Percentiles rank a stretch among this genome's conserved stretches.
Conservation (phyloP, 148 eudicot genomes). For the Silene uniflora region DNA sequence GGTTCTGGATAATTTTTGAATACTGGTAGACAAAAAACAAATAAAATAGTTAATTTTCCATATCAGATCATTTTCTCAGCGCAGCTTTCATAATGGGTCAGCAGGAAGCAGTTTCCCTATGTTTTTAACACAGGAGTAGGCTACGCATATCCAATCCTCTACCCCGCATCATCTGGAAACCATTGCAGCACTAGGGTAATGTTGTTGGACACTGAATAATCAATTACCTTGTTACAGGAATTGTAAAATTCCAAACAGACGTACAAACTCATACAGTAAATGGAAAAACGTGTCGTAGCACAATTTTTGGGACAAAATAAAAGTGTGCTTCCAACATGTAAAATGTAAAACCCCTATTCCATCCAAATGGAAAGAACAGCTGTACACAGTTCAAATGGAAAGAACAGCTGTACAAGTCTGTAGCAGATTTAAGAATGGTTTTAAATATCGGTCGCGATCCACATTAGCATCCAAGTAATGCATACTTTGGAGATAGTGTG, state of each 20-base stretch:
- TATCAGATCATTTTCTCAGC: not conserved
- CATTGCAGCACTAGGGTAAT: too few relatives aligned
- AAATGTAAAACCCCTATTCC: not conserved
- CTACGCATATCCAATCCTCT: not conserved
- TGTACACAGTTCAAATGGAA: too few relatives aligned
- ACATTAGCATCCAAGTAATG: too few relatives aligned
- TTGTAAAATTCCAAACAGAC: not conserved
- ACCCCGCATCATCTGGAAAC: too few relatives aligned
- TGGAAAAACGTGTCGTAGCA: not conserved
- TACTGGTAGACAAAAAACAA: slow-evolving; percentile 47
- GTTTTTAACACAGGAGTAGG: not conserved
- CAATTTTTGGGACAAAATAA: not conserved
- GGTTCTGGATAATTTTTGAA: slow-evolving; percentile 86
- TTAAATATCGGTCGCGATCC: too few relatives aligned
- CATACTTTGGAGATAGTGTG: too few relatives aligned
- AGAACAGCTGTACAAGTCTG: too few relatives aligned
- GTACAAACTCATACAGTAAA: not conserved
- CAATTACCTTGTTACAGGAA: not conserved
- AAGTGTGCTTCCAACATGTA: not conserved
- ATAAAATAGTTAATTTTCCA: not conserved
- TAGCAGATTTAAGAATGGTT: too few relatives aligned
- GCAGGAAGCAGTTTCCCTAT: not conserved
- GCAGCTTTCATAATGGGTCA: not conserved
- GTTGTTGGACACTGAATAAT: not conserved
- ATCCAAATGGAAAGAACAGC: too few relatives aligned